Conservation (phyloP, 1,139 yeast genomes). For the Hyphopichia buzzinii region DNA sequence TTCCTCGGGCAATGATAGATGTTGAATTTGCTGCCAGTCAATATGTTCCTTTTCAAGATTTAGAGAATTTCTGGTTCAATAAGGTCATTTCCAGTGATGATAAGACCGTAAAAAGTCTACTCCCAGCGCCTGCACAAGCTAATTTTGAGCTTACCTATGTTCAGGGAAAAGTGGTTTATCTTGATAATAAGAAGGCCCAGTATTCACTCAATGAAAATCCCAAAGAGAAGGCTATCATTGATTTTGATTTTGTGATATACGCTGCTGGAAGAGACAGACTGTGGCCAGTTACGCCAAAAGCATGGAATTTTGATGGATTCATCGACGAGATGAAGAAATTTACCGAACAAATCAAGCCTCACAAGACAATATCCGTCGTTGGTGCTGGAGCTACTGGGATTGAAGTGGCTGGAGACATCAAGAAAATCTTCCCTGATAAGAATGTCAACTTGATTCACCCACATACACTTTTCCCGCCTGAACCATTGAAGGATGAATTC, state of each 20-base stretch:
- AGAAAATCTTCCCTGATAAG: conserved; percentile 32
- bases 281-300: conserved; percentile 56
- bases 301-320: conserved; percentile 25
- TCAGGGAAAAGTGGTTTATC: conserved; percentile 39
- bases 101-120: neutral
- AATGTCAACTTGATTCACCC: conserved; percentile 42
- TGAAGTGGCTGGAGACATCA: conserved; percentile 48
- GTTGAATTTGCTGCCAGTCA: conserved; percentile 45
- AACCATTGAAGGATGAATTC: conserved; percentile 34
- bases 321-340: conserved; percentile 35
- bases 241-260: conserved; percentile 48
- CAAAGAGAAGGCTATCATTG: conserved; percentile 20
- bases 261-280: conserved; percentile 52
- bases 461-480: conserved; percentile 39
- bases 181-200: conserved; percentile 25
- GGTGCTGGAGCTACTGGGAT: conserved; percentile 56
- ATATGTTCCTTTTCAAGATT: conserved; percentile 32
- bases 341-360: conserved; percentile 17
- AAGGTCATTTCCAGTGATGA: conserved; percentile 22
- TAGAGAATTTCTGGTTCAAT: conserved; percentile 31
- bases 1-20: conserved; percentile 49
- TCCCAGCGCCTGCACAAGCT: neutral
- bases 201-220: conserved; percentile 17
- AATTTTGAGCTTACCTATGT: conserved; percentile 26
- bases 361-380: conserved; percentile 31